Evolutionary conservation across 208 protist genomes (phyloP).

Genomic region (Leishmania tropica): DNA sequence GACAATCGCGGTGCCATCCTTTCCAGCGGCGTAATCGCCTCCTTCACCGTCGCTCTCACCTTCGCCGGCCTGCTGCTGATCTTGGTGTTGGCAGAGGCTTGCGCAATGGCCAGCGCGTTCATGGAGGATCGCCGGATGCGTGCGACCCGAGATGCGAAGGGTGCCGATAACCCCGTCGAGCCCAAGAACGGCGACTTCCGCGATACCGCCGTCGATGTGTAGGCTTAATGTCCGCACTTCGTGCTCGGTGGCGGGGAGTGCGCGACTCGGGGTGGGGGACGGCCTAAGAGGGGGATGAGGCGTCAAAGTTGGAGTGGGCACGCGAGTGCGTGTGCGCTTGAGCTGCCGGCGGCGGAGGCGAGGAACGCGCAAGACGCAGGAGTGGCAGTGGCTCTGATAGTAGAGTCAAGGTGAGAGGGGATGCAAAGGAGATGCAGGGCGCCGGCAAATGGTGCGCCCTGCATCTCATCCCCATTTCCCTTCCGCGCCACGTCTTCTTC

Average conservation of each 20-base stretch:
- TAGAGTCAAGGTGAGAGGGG: background rate
- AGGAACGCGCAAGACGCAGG: background rate
- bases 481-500: background rate
- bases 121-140: slow-evolving; percentile 12
- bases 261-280: background rate
- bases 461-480: background rate
- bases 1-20: slow-evolving; percentile 25
- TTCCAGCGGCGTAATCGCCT: slow-evolving; percentile 34
- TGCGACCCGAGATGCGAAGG: background rate
- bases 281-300: background rate
- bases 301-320: background rate
- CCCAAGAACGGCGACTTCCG: slow-evolving; percentile 14
- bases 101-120: slow-evolving; percentile 8
- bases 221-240: background rate
- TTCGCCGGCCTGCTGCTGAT: slow-evolving; percentile 33
- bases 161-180: slow-evolving; percentile 8
- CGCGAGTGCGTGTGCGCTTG: background rate
- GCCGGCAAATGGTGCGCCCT: background rate
- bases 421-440: background rate
- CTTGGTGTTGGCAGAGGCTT: slow-evolving; percentile 35
- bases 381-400: background rate
- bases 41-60: slow-evolving; percentile 24
- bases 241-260: background rate
- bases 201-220: slow-evolving; percentile 8
- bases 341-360: background rate